Evolutionary conservation across 78 protist species (phyloP), one percentile per base, ranked within the genome.

Genomic region (Pelomyxa schiedti): DNA sequence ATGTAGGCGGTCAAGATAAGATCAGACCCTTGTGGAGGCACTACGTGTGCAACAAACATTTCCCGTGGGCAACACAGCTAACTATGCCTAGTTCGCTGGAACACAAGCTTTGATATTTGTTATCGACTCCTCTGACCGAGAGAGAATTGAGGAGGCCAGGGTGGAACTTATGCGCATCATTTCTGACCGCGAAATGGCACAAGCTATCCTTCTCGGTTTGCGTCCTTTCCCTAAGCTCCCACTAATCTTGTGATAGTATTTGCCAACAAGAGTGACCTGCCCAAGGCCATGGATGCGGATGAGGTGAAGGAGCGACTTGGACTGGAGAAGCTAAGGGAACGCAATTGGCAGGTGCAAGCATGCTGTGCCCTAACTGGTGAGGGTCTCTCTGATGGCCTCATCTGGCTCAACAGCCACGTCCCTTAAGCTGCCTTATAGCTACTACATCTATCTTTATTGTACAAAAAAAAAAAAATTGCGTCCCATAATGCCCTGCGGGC

Each of bases 11-110:
- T 37, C 81, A 75, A 28, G 81, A 81, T 66, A 77, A 78, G 58
- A 76, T 84, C 52, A 29, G 82, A 43, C 79, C 81, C 28, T 72
- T 84, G 9, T 84, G 88, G 85, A 38, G 80, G 43, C 86, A 86
- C 43, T 86, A 86, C 43, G n/a, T n/a, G n/a, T n/a, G n/a, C n/a
- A n/a, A n/a, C n/a, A n/a, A n/a, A n/a, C n/a, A n/a, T n/a, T n/a
- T n/a, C n/a, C n/a, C n/a, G n/a, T n/a, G n/a, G n/a, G n/a, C n/a
- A n/a, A n/a, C n/a, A n/a, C n/a, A n/a, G n/a, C n/a, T n/a, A n/a
- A n/a, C n/a, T n/a, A n/a, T n/a, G n/a, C 79, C 63, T 86, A 86
- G 47, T 82, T 41, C 67, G 76, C 70, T 8, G 79, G 73, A 8
- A 71, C 83, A 30, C 71, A 80, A 30, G 87, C 71, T 8, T 42